Percentiles rank a stretch among this genome's conserved stretches.
Evolutionary conservation across 108 stramenopile species (phyloP).

Genomic region (Skeletonema grethae): DNA sequence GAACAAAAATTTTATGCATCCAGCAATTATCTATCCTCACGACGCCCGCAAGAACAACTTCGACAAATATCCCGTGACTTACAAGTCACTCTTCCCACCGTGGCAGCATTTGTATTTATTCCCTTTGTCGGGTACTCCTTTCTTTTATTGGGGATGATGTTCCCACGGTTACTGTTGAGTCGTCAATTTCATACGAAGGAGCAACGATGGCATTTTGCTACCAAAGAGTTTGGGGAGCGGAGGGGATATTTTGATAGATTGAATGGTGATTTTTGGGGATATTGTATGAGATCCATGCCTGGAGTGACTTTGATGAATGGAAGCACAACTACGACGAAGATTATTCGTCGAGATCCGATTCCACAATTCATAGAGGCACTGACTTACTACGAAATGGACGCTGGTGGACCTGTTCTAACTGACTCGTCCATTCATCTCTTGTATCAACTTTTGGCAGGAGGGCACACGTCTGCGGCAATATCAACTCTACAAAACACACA

Average conservation of each 20-base stretch:
- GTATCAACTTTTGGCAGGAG: slow-evolving; percentile 7
- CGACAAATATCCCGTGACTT: slow-evolving; percentile 18
- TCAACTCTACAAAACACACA: slow-evolving; percentile 25
- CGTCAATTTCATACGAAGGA: slow-evolving; percentile 36
- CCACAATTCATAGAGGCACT: slow-evolving; percentile 3
- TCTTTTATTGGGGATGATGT: slow-evolving; percentile 31
- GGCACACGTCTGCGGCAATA: not conserved
- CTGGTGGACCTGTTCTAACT: slow-evolving; percentile 29
- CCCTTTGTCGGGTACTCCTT: slow-evolving; percentile 30
- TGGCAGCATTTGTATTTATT: slow-evolving; percentile 23
- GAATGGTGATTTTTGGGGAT: slow-evolving; percentile 39
- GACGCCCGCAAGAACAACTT: slow-evolving; percentile 26
- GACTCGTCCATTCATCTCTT: slow-evolving; percentile 19
- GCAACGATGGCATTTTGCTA: slow-evolving; percentile 30
- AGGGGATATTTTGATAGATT: slow-evolving; percentile 20
- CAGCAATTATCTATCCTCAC: slow-evolving; percentile 17
- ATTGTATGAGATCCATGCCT: slow-evolving; percentile 22
- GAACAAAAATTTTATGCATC: not conserved
- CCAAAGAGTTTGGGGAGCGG: slow-evolving; percentile 21
- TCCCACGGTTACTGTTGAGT: slow-evolving; percentile 38
- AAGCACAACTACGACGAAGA: not conserved
- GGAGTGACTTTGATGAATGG: slow-evolving; percentile 2
- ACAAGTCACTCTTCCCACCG: slow-evolving; percentile 34
- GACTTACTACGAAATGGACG: slow-evolving; percentile 6
- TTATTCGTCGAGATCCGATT: not conserved